Conservation (phyloP, 2,329 filamentous ascomycete species). For the Colletotrichum camelliae region DNA sequence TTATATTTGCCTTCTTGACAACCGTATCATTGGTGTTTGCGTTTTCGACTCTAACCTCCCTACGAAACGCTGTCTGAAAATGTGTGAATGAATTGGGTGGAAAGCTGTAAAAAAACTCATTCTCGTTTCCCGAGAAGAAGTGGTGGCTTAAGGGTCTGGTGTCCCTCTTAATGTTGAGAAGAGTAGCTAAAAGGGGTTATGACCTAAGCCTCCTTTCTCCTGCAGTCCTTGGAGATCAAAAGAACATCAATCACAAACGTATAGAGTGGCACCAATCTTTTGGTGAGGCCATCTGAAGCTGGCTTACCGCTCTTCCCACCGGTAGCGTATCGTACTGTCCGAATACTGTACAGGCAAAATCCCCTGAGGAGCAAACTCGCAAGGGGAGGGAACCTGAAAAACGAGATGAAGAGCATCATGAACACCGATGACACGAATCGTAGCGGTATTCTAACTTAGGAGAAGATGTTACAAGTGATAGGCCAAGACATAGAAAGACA, state of each 20-base stretch:
- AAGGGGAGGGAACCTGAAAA: background rate
- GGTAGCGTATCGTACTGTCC: background rate
- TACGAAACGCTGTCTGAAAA: background rate
- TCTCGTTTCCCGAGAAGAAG: background rate
- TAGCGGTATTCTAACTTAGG: background rate
- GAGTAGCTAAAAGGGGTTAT: background rate
- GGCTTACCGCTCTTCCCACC: background rate
- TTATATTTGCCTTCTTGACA: accelerated
- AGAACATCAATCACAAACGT: background rate
- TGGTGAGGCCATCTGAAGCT: background rate
- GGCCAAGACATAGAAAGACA: background rate
- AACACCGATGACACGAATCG: background rate
- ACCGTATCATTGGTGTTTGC: accelerated
- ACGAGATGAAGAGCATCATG: accelerated
- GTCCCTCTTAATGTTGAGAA: background rate
- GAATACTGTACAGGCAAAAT: background rate
- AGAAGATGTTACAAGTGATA: background rate
- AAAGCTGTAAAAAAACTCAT: background rate
- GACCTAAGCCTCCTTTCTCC: background rate
- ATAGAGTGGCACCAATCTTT: accelerated
- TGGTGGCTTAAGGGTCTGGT: background rate
- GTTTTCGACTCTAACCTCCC: background rate
- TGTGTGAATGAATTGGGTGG: accelerated
- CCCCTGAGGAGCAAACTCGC: accelerated
- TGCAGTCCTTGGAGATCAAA: background rate